phyloP scores from a whole-genome alignment of 2,329 filamentous ascomycete species.

The Exophiala spinifera region DNA sequence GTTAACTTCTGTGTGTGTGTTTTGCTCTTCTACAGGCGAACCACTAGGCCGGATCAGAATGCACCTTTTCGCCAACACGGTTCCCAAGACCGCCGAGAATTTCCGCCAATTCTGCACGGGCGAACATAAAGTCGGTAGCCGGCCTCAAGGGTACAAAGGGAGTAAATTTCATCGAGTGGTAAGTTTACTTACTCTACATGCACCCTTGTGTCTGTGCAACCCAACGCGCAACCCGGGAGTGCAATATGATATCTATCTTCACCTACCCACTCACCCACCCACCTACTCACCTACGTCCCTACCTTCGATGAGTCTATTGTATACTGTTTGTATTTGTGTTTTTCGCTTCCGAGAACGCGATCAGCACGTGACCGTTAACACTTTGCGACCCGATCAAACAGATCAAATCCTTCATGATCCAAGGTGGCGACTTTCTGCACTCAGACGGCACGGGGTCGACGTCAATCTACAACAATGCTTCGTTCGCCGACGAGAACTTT shows the following conservation, averaged over 20 bases:
- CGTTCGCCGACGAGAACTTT: conserved; percentile 92
- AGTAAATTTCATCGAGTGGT: conserved; percentile 93
- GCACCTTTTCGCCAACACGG: conserved; percentile 81
- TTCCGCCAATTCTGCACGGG: conserved; percentile 97
- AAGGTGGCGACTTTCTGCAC: conserved; percentile 93
- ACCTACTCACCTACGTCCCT: too few species aligned
- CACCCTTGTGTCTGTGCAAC: too few species aligned
- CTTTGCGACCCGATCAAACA: conserved; percentile 42
- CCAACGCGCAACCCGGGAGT: too few species aligned
- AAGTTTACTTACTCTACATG: too few species aligned
- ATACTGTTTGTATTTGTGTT: too few species aligned
- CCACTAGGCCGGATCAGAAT: conserved; percentile 83
- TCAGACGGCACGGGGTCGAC: conserved; percentile 87
- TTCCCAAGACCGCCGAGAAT: conserved; percentile 89
- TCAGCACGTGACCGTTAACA: too few species aligned
- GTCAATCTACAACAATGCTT: conserved; percentile 79
- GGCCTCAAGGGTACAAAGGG: conserved; percentile 89
- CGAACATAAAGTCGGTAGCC: conserved; percentile 75
- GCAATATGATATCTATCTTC: too few species aligned
- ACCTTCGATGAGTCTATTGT: too few species aligned
- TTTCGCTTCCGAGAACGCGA: too few species aligned
- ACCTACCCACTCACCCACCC: too few species aligned
- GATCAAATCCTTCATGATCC: conserved; percentile 97
- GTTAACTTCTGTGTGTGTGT: too few species aligned
- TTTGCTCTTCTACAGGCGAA: conserved; percentile 59